Base-by-base conservation (phyloP, 306 rosid species). In the Corylus avellana region DNA sequence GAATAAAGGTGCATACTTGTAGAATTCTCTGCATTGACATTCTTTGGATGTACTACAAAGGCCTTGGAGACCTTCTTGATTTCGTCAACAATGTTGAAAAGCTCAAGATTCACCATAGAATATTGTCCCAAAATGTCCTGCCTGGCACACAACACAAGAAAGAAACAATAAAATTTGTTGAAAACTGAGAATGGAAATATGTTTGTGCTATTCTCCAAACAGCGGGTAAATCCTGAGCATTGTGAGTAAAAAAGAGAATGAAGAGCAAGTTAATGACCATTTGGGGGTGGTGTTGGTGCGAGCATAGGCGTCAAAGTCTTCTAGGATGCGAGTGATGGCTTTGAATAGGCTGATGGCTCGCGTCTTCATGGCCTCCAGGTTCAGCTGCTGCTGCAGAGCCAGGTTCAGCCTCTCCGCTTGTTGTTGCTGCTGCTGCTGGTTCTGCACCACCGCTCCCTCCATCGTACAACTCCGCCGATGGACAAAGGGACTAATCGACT, bases 21-120 rank as follows among this genome's bases (percentile, higher is more conserved):
- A 4, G 97, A 82, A 69, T 94, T 94, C 10, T 90, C 92, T 0
- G 98, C 97, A 84, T 92, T 91, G 13, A 92, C 97, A 67, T 89
- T 94, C 81, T 80, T 92, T 13, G 98, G 98, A 82, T 90, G 85
- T n/a, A 92, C 97, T 7, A 91, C 61, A 55, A 95, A 92, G 1
- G 97, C 96, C 85, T 91, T 90, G 13, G 98, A 95, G 27, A 92
- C 98, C 79, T 92, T 94, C 87, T 88, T 90, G 68, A 95, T 84
- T 27, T 95, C 98, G 1, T 92, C 95, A n/a, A 95, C 97, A 44
- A 95, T 95, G 89, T 91, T 91, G 93, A 90, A 92, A 25, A 92
- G 98, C 92, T 92, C 95, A 12, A 92, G 93, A 80, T 92, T 92
- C 77, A 92, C 92, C 98, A 94, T 94, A 1, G 97, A 92, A 83